Base-by-base conservation (phyloP, 768 basidiomycete species). In the Suillus lakei region DNA sequence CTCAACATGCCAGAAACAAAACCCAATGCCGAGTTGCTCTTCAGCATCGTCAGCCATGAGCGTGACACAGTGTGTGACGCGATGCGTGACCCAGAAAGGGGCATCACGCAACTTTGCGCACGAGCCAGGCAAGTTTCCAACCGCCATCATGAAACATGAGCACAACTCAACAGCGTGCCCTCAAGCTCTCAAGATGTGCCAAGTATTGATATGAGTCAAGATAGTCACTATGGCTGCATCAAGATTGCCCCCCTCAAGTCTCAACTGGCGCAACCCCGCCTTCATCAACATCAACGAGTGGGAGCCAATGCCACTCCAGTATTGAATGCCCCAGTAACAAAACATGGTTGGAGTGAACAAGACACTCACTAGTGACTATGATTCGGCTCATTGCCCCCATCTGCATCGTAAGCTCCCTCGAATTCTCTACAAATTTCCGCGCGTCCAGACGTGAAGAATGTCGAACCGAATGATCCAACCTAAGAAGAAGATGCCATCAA, bases 131-230 rank as follows among this genome's bases (percentile, higher is more conserved):
- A 39, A 66, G 65, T 66, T 28, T 43, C 50, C 58, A 44, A 62
- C 56, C 53, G 58, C 61, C 65, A 46, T 62, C 65, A 66, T 66
- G 44, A 56, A 53, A 15, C 54, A 28, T 53, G 43, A 30, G 43
- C 36, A 39, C 64, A 26, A 62, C 64, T 65, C 64, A 65, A 56
- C 51, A 30, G 64, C 61, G 60, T 65, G 64, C 60, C 39, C 64
- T 38, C 53, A 43, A 65, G 41, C n/a, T 30, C 23, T 55, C 60
- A 60, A 65, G 23, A 39, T 28, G n/a, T 46, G n/a, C 18, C 64
- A 61, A 65, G 60, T 41, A 32, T 54, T 41, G 50, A 44, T 48
- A 60, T 65, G 64, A 65, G 30, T 26, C 60, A 65, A 56, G 39
- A 56, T 23, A 21, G 32, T 62, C 28, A 28, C 51, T 43, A 50